Evolutionary conservation across 306 rosid species (phyloP).

Genomic region (Trichosanthes truncata): DNA sequence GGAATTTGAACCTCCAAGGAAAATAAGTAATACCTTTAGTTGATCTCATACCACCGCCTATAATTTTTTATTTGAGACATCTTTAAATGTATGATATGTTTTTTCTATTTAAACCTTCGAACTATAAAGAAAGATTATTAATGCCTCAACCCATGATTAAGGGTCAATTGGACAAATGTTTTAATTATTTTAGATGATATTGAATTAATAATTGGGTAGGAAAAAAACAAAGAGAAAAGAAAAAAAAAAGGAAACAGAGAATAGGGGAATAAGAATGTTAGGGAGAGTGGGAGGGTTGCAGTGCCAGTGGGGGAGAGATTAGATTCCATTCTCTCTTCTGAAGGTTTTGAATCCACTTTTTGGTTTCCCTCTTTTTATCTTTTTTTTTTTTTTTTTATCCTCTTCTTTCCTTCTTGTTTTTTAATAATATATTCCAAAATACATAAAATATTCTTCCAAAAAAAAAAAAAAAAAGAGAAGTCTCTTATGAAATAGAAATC

Average conservation of each 20-base stretch:
- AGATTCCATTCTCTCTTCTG: conserved; percentile 68
- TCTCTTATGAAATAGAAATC: background rate
- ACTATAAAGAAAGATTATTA: too few species aligned
- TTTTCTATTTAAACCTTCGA: too few species aligned
- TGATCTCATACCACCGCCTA: too few species aligned
- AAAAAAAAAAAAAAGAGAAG: too few species aligned
- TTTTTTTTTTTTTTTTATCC: conserved; percentile 15
- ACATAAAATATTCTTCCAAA: background rate
- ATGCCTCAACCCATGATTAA: too few species aligned
- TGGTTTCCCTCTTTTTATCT: too few species aligned
- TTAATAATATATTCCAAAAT: background rate
- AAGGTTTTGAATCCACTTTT: conserved; percentile 29
- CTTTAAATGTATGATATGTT: too few species aligned
- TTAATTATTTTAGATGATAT: background rate
- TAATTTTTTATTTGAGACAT: too few species aligned
- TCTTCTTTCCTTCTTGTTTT: background rate
- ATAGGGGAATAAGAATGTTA: background rate
- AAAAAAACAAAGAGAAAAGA: too few species aligned
- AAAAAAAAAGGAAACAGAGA: background rate
- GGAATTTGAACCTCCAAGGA: too few species aligned
- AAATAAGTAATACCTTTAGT: too few species aligned
- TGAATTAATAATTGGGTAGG: background rate
- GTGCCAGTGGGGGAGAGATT: conserved; percentile 22
- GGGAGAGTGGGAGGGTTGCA: conserved; percentile 6
- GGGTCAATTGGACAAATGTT: background rate